These are phyloP conservation scores for Astragalus glycyphyllos DNA, from an alignment of 306 rosid genomes.

Conservation along the genomic window DNA sequence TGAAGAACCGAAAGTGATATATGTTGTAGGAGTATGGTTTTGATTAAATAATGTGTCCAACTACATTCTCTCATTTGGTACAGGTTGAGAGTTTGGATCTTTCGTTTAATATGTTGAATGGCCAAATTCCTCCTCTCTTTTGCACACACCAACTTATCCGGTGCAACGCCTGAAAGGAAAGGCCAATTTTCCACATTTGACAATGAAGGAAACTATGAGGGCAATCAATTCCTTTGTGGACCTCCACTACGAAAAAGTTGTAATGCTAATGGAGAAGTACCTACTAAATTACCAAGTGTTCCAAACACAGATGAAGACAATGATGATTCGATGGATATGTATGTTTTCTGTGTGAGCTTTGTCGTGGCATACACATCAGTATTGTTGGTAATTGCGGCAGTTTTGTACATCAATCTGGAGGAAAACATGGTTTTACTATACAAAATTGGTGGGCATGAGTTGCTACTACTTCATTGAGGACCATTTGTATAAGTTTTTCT, in stretches of 20 bases:
- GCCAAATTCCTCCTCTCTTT: no score
- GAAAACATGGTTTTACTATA: neutral
- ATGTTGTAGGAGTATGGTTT: no score
- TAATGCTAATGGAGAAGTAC: neutral
- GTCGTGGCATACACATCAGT: constrained; percentile 6
- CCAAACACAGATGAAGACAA: neutral
- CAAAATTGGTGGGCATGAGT: neutral
- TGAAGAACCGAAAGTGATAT: no score
- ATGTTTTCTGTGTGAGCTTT: constrained; percentile 13
- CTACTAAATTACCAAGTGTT: neutral
- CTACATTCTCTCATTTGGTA: no score
- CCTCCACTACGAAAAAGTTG: constrained; percentile 12
- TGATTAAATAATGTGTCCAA: no score
- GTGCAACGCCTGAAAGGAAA: no score
- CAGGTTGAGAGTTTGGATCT: no score
- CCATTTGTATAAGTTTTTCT: neutral
- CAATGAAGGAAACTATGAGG: constrained; percentile 24
- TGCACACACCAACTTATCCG: constrained; percentile 9
- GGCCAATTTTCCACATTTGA: neutral
- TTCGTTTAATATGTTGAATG: no score
- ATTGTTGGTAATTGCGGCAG: neutral
- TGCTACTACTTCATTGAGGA: neutral
- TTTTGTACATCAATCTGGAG: constrained; percentile 3
- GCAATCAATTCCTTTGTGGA: constrained; percentile 37
- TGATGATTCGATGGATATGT: constrained; percentile 3